A percentile compares a stretch with the other conserved stretches of the same genome.
Conservation (phyloP, 2,329 filamentous ascomycete species). For the Neophaeococcomyces mojaviensis region DNA sequence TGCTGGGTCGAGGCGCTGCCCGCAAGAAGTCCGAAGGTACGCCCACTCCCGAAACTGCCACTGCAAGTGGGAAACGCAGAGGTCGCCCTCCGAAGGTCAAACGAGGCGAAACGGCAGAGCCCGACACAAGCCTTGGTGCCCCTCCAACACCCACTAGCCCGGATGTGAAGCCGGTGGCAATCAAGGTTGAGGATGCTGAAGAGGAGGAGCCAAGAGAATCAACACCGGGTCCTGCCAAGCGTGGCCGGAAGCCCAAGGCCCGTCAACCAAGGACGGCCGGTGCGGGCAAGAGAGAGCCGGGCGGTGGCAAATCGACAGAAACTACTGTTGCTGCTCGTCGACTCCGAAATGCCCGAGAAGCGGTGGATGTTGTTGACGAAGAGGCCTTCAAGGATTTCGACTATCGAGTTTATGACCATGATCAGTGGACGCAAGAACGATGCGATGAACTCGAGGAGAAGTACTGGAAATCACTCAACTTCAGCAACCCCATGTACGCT, state of each 20-base stretch:
- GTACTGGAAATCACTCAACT: conserved; percentile 97
- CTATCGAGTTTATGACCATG: conserved; percentile 73
- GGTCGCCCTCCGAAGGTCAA: conserved; percentile 39
- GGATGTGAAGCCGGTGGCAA: conserved; percentile 31
- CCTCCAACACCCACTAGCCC: conserved; percentile 50
- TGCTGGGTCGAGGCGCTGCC: conserved; percentile 22
- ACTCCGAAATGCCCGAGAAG: conserved; percentile 73
- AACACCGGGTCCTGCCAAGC: conserved; percentile 26
- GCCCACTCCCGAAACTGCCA: conserved; percentile 28
- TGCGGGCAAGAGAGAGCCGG: conserved; percentile 50
- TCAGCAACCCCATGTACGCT: conserved; percentile 88
- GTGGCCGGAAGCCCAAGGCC: conserved; percentile 34
- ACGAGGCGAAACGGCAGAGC: conserved; percentile 33
- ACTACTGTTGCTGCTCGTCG: conserved; percentile 76
- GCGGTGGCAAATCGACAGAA: conserved; percentile 45
- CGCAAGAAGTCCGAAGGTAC: conserved; percentile 36
- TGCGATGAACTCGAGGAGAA: conserved; percentile 90
- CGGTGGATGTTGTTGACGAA: conserved; percentile 74
- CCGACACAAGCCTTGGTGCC: conserved; percentile 35
- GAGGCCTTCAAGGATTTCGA: conserved; percentile 85
- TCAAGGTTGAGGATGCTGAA: conserved; percentile 27
- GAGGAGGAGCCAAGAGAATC: conserved; percentile 24
- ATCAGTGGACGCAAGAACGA: conserved; percentile 82
- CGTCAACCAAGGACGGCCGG: conserved; percentile 38
- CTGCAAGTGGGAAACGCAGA: conserved; percentile 29